These are phyloP conservation scores for Batkoa obscura DNA, from an alignment of 371 early-diverging fungal species.

Conservation along the genomic window DNA sequence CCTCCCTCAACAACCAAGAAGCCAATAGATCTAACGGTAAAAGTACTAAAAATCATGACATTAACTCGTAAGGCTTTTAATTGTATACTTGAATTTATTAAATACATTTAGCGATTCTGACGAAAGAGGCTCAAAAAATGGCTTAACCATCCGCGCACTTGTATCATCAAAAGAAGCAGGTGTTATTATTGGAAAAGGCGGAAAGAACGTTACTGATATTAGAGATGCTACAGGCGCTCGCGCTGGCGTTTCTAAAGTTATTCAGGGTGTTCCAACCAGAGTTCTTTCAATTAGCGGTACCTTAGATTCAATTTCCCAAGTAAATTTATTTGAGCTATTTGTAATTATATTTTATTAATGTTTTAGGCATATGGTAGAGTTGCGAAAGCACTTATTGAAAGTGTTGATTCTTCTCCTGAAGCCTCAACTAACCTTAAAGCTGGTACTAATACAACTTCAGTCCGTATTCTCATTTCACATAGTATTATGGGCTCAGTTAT, in stretches of 20 bases:
- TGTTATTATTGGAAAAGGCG: slow-evolving; percentile 81
- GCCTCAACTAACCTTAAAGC: not conserved
- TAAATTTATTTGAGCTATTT: slow-evolving; percentile 8
- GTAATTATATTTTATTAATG: not conserved
- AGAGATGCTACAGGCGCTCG: slow-evolving; percentile 61
- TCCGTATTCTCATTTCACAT: slow-evolving; percentile 54
- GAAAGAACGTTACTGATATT: slow-evolving; percentile 66
- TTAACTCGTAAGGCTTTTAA: too few relatives aligned
- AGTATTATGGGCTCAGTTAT: slow-evolving; percentile 74
- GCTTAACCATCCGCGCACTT: slow-evolving; percentile 52
- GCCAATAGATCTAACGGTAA: too few relatives aligned
- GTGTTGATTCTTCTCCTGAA: not conserved
- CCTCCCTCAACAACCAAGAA: too few relatives aligned
- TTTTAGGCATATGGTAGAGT: not conserved
- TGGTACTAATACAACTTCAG: slow-evolving; percentile 15
- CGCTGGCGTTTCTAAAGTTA: slow-evolving; percentile 69
- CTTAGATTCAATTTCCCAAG: slow-evolving; percentile 48
- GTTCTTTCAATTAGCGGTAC: slow-evolving; percentile 66
- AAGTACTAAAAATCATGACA: too few relatives aligned
- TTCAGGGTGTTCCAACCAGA: slow-evolving; percentile 66
- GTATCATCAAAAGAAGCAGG: slow-evolving; percentile 83
- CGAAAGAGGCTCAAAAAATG: too few relatives aligned
- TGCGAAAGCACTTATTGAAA: not conserved
- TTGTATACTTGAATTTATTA: too few relatives aligned
- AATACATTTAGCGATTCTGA: too few relatives aligned